Conservation (phyloP, 306 rosid genomes). For the Cercis canadensis region DNA sequence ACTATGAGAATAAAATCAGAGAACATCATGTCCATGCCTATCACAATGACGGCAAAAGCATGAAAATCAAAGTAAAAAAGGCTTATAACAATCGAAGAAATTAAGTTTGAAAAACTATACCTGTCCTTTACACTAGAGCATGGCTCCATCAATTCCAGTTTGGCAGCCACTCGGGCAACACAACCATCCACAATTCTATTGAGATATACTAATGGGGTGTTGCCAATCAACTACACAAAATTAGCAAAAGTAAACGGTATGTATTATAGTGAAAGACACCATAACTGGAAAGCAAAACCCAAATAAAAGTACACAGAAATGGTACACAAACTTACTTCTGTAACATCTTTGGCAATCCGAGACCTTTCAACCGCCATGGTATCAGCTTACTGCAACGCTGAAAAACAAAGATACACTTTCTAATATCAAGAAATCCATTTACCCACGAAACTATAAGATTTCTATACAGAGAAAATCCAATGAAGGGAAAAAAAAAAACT, state of each 20-base stretch:
- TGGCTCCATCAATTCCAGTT: constrained; percentile 78
- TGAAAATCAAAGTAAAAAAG: constrained; percentile 11
- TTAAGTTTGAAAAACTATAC: constrained; percentile 23
- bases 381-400: constrained; percentile 44
- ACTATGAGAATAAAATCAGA: not conserved
- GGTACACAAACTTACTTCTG: constrained; percentile 57
- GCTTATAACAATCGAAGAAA: not conserved
- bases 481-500: not conserved
- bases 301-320: not conserved
- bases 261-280: constrained; percentile 18
- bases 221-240: constrained; percentile 66
- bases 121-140: constrained; percentile 87
- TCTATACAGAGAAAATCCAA: not conserved
- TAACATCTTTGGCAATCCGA: constrained; percentile 74
- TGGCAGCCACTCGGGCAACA: constrained; percentile 73
- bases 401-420: constrained; percentile 12
- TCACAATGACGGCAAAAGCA: constrained; percentile 7
- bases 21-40: not conserved
- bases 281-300: constrained; percentile 2
- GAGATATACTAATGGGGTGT: constrained; percentile 80
- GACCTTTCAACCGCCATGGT: constrained; percentile 62
- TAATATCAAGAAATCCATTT: constrained; percentile 4
- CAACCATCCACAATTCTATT: constrained; percentile 67
- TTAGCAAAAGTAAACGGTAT: constrained; percentile 14
- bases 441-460: not conserved